Base-by-base conservation (phyloP, 352 stramenopile species). In the Pythium sukuiense region DNA sequence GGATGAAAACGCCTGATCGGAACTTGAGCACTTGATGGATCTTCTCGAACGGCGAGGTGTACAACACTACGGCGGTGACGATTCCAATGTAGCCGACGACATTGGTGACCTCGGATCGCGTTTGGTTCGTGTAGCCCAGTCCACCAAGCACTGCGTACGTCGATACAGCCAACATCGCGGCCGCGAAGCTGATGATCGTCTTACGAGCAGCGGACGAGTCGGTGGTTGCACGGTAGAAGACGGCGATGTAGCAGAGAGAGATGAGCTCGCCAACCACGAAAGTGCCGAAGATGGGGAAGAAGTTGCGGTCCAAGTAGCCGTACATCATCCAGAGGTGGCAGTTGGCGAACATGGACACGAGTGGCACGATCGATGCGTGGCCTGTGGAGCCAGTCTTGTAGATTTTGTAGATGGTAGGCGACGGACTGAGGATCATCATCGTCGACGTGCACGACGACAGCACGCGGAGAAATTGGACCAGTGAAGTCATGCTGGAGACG, bases 11-110 rank as follows among this genome's bases (percentile, higher is more conserved):
- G 0, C 72, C 76, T 7, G 70, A 81, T 29, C 78, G 78, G 62
- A 72, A 74, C 65, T 71, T 75, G 54, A 86, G 20, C 26, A 89
- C 80, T n/a, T 83, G 67, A 16, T 50, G 61, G 59, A 87, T 72
- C 55, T 82, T 85, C 48, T 84, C 74, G 53, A 88, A 88, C 9
- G 80, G 80, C 33, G 77, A 88, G 32, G 56, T 69, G 70, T 84
- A 87, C 18, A 89, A 4, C 63, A 80, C 63, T 37, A 86, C 30
- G 2, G 73, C 74, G 11, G 81, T 74, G 2, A 74, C 24, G 54
- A 83, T 79, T 14, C 72, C 70, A 57, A 87, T 53, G 57, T 77
- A 78, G 55, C 82, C 71, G 55, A 88, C 43, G 3, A 68, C 77
- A 7, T 78, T 70, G 6, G 72, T 37, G 55, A 85, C 78, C 2